Conservation (phyloP, 2,329 filamentous ascomycete genomes). For the Sporothrix inflata region DNA sequence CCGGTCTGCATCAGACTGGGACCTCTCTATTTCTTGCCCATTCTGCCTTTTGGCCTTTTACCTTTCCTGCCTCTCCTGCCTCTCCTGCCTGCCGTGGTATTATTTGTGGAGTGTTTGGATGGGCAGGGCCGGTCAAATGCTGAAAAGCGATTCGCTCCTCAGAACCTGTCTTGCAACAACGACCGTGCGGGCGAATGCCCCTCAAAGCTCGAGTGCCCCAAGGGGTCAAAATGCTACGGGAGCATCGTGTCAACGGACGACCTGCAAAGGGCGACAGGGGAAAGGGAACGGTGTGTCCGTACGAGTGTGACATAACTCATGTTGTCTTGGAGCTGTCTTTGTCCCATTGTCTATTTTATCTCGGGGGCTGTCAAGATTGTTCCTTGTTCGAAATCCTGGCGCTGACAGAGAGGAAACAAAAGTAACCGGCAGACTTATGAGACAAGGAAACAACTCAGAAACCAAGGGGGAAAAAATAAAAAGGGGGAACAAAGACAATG, state of each 20-base stretch:
- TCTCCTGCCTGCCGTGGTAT: neutral
- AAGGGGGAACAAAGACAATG: neutral
- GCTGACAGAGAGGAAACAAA: neutral
- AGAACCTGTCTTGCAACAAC: neutral
- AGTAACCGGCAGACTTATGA: neutral
- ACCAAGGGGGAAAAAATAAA: neutral
- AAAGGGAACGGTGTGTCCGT: neutral
- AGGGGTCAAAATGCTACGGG: conserved; percentile 8
- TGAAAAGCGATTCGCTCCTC: conserved; percentile 20
- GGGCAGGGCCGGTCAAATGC: neutral
- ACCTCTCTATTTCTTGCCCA: neutral
- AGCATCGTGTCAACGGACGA: neutral
- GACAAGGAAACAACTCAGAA: neutral
- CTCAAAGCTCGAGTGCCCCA: neutral
- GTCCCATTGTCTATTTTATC: neutral
- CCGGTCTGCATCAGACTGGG: neutral
- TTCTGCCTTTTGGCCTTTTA: neutral
- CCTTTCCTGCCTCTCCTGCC: too few species aligned
- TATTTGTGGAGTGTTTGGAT: neutral
- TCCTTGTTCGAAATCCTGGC: conserved; percentile 3
- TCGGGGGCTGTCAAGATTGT: neutral
- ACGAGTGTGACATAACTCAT: conserved; percentile 1
- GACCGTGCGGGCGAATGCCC: neutral
- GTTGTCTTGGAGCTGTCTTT: neutral
- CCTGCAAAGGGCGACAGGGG: too few species aligned